phyloP scores from a whole-genome alignment of 2,329 filamentous ascomycete genomes.

The Verticillium isaacii region DNA sequence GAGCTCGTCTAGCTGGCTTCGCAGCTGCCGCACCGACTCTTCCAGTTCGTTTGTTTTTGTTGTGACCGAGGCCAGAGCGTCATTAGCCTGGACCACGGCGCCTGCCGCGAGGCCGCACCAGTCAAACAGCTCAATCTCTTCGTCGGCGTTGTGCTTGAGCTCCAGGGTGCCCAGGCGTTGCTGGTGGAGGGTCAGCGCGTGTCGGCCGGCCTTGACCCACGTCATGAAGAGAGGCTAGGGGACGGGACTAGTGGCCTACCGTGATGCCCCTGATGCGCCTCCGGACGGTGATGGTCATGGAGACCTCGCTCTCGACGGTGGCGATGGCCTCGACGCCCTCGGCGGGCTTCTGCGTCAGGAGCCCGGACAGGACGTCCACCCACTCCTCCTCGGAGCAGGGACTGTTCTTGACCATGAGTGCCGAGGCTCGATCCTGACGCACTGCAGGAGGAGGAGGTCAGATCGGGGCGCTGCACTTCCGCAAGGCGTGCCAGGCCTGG shows the following conservation, averaged over 20 bases:
- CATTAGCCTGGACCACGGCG: constrained; percentile 37
- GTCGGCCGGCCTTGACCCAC: not conserved
- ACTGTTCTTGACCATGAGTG: constrained; percentile 48
- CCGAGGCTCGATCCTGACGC: constrained; percentile 44
- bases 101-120: constrained; percentile 62
- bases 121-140: constrained; percentile 61
- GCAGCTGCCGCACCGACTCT: constrained; percentile 52
- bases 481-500: not conserved
- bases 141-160: constrained; percentile 49
- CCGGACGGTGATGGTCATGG: constrained; percentile 58
- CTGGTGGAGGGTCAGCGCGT: constrained; percentile 27
- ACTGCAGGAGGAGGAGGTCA: not conserved
- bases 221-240: constrained; percentile 5
- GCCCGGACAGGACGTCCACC: constrained; percentile 53
- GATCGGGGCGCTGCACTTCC: not conserved
- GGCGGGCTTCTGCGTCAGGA: constrained; percentile 48
- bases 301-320: constrained; percentile 45
- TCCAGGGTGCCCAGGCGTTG: constrained; percentile 65
- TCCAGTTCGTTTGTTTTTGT: constrained; percentile 44
- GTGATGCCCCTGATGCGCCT: constrained; percentile 66
- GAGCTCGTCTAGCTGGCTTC: constrained; percentile 61
- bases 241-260: constrained; percentile 35
- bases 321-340: constrained; percentile 57
- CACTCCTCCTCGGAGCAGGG: constrained; percentile 61
- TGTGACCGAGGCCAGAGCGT: constrained; percentile 36